A percentile compares a stretch with the other conserved stretches of the same genome.
Evolutionary conservation across 768 basidiomycete genomes (phyloP).

Genomic region (Glaciozyma martinii): DNA sequence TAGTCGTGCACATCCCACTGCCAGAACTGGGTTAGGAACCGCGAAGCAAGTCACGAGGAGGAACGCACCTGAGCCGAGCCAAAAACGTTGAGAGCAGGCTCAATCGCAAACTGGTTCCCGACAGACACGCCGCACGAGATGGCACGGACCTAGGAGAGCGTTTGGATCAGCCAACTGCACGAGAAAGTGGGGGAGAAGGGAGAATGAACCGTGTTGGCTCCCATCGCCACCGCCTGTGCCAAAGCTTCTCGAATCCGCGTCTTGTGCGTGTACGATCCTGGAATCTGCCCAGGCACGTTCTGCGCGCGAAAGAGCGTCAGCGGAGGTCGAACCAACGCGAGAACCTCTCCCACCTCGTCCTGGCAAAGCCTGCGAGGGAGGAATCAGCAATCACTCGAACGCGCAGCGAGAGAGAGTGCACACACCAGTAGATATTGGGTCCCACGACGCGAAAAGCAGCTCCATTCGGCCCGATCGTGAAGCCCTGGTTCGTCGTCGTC

Average conservation of each 20-base stretch:
- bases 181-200: slow-evolving; percentile 5
- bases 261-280: slow-evolving; percentile 23
- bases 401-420: neutral
- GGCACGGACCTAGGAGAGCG: slow-evolving; percentile 34
- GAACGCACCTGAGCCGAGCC: too few relatives aligned
- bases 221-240: slow-evolving; percentile 33
- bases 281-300: slow-evolving; percentile 9
- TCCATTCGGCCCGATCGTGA: neutral
- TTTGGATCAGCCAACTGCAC: slow-evolving; percentile 7
- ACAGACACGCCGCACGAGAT: slow-evolving; percentile 35
- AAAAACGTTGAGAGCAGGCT: neutral
- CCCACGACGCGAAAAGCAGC: slow-evolving; percentile 15
- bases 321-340: too few relatives aligned
- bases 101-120: slow-evolving; percentile 33
- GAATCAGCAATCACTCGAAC: slow-evolving; percentile 21
- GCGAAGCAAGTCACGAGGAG: neutral
- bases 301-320: slow-evolving; percentile 8
- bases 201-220: slow-evolving; percentile 34
- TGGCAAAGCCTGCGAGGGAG: slow-evolving; percentile 13
- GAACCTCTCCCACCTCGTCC: neutral
- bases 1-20: slow-evolving; percentile 18
- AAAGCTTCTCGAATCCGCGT: slow-evolving; percentile 26
- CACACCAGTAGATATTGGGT: slow-evolving; percentile 2
- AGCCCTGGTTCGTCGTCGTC: neutral
- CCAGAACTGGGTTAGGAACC: neutral